Percentiles rank a stretch among this genome's conserved stretches.
Conservation (phyloP, 1,139 yeast genomes). For the Sugiyamaella novakii region DNA sequence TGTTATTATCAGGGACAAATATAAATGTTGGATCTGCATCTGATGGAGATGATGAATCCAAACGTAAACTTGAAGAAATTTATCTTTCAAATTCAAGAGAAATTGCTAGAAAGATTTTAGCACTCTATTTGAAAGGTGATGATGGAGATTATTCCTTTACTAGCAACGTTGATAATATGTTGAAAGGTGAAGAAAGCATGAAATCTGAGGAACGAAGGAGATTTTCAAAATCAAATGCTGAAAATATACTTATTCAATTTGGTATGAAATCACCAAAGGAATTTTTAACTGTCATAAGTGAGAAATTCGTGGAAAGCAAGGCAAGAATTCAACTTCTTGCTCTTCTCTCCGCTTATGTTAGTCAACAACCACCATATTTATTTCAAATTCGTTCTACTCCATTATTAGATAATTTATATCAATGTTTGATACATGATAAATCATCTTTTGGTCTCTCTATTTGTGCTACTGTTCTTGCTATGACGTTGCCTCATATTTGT, state of each 20-base stretch:
- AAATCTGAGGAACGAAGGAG: slow-evolving; percentile 51
- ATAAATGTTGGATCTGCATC: slow-evolving; percentile 28
- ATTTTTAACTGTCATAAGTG: slow-evolving; percentile 45
- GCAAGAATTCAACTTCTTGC: slow-evolving; percentile 46
- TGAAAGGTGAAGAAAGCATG: slow-evolving; percentile 20
- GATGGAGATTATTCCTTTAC: slow-evolving; percentile 9
- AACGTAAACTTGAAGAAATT: slow-evolving; percentile 18
- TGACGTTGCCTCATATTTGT: slow-evolving; percentile 59
- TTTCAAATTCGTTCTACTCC: slow-evolving; percentile 45
- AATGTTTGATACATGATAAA: slow-evolving; percentile 51
- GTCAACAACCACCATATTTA: slow-evolving; percentile 42
- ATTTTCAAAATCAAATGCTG: slow-evolving; percentile 51
- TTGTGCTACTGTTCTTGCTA: slow-evolving; percentile 50
- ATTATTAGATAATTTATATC: slow-evolving; percentile 48
- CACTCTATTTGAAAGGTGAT: slow-evolving; percentile 28
- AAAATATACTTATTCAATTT: slow-evolving; percentile 46
- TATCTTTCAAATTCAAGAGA: slow-evolving; percentile 30
- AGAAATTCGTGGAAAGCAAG: slow-evolving; percentile 39
- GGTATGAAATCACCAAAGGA: slow-evolving; percentile 44
- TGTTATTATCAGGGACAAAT: slow-evolving; percentile 36
- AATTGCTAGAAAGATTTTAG: slow-evolving; percentile 29
- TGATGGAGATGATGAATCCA: slow-evolving; percentile 22
- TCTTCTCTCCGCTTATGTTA: slow-evolving; percentile 40
- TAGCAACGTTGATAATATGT: slow-evolving; percentile 3
- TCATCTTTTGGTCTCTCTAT: slow-evolving; percentile 49